These are phyloP conservation scores for Eryngium alpinum DNA, from an alignment of 140 eudicot genomes.

Conservation along the genomic window DNA sequence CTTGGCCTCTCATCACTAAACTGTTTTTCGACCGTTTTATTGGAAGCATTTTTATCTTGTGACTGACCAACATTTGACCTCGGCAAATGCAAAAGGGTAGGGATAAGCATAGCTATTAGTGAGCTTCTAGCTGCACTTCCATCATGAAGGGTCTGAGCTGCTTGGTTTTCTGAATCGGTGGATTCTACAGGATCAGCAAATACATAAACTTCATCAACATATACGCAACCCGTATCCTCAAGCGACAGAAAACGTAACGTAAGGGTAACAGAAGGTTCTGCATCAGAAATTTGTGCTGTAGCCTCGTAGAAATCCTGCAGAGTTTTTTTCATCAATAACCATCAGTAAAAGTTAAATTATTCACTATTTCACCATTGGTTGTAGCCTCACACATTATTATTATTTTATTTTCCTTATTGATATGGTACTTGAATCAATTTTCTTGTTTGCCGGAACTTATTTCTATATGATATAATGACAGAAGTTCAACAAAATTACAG, in stretches of 20 bases:
- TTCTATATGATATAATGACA: not conserved
- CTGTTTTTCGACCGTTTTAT: constrained; percentile 23
- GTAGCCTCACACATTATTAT: not conserved
- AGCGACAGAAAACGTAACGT: constrained; percentile 74
- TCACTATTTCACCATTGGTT: not conserved
- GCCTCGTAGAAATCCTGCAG: constrained; percentile 81
- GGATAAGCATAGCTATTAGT: constrained; percentile 81
- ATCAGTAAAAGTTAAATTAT: not conserved
- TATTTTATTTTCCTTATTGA: not conserved
- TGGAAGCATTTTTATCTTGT: constrained; percentile 31
- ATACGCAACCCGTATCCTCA: constrained; percentile 48
- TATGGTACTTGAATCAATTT: not conserved
- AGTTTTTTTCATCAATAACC: constrained; percentile 17
- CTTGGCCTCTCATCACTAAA: constrained; percentile 19
- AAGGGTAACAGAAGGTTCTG: constrained; percentile 62
- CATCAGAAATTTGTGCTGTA: constrained; percentile 87
- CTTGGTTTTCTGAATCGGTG: constrained; percentile 29
- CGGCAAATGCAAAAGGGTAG: constrained; percentile 71
- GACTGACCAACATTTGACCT: constrained; percentile 38
- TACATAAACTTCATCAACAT: constrained; percentile 71
- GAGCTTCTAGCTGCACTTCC: constrained; percentile 47
- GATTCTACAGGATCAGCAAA: constrained; percentile 59
- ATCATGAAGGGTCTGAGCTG: constrained; percentile 6
- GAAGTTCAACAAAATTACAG: too few species aligned
- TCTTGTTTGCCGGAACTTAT: not conserved